phyloP scores from a whole-genome alignment of 1,284 basidiomycete genomes.

The Cystobasidiaceae sp. region DNA sequence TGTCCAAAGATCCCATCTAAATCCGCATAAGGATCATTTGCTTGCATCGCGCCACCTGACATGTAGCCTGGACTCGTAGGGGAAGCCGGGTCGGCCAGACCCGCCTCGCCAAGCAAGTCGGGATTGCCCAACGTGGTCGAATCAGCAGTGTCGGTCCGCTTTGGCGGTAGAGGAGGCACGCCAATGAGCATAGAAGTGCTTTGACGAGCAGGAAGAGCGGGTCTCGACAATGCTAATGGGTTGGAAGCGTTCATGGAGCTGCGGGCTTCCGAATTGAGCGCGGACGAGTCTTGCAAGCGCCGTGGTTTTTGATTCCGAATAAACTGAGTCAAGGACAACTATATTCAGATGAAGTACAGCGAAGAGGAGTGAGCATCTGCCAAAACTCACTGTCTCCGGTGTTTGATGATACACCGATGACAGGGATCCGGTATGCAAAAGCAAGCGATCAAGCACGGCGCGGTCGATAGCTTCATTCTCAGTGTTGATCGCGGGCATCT shows the following conservation, averaged over 20 bases:
- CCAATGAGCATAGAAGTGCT: not conserved
- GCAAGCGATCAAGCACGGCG: constrained; percentile 81
- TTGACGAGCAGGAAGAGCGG: constrained; percentile 3
- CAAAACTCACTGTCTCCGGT: constrained; percentile 34
- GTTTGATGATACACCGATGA: constrained; percentile 43
- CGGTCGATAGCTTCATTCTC: constrained; percentile 97
- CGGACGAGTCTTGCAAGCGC: constrained; percentile 40
- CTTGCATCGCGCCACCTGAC: not conserved
- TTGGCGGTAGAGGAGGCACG: constrained; percentile 26
- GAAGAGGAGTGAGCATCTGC: too few relatives aligned
- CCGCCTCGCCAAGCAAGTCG: constrained; percentile 1
- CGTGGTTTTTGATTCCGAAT: constrained; percentile 37
- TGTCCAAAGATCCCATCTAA: constrained; percentile 6
- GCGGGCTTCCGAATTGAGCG: constrained; percentile 40
- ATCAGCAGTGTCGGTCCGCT: constrained; percentile 10
- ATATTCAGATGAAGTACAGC: not conserved
- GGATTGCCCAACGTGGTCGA: not conserved
- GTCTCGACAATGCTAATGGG: constrained; percentile 17
- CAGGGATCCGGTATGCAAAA: constrained; percentile 43
- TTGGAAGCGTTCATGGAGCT: constrained; percentile 40
- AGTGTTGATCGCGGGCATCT: constrained; percentile 94
- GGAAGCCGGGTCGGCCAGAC: constrained; percentile 3
- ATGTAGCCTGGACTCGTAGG: constrained; percentile 3
- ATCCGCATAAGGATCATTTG: constrained; percentile 12
- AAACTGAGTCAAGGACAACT: constrained; percentile 25